phyloP scores from a whole-genome alignment of 257 asterid species.

The Primulina huaijiensis region DNA sequence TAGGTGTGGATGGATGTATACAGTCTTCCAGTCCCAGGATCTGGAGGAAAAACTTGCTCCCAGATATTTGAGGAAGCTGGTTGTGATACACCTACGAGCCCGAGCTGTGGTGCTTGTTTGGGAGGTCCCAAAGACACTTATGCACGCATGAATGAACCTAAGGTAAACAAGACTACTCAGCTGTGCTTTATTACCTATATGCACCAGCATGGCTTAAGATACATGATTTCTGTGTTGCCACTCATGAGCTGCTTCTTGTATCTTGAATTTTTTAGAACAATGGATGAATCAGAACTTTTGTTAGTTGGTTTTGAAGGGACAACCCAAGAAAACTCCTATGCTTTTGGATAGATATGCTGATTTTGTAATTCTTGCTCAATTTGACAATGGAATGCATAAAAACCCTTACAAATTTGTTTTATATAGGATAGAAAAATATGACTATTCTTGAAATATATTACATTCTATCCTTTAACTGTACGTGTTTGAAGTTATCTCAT shows the following conservation, averaged over 20 bases:
- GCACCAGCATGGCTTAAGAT: neutral
- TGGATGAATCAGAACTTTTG: neutral
- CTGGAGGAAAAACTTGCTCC: constrained; percentile 93
- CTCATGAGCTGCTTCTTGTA: neutral
- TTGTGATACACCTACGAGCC: constrained; percentile 98
- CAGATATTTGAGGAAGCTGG: constrained; percentile 99
- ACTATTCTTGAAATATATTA: neutral
- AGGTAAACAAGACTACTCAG: constrained; percentile 44
- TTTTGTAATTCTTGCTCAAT: neutral
- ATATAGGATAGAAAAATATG: neutral
- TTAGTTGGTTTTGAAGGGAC: neutral
- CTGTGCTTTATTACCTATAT: neutral
- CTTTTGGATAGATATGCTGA: neutral
- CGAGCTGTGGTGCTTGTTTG: constrained; percentile 94
- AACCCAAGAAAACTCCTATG: neutral
- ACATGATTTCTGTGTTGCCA: neutral
- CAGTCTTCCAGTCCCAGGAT: constrained; percentile 85
- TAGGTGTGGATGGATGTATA: constrained; percentile 98
- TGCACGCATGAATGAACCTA: constrained; percentile 91
- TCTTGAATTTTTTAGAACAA: neutral
- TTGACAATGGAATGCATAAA: neutral
- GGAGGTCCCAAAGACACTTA: constrained; percentile 96
- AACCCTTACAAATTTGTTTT: neutral
- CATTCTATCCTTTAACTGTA: neutral
- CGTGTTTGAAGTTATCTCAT: neutral